Conservation (phyloP, 345 rosid species). For the Ceriops zippeliana region DNA sequence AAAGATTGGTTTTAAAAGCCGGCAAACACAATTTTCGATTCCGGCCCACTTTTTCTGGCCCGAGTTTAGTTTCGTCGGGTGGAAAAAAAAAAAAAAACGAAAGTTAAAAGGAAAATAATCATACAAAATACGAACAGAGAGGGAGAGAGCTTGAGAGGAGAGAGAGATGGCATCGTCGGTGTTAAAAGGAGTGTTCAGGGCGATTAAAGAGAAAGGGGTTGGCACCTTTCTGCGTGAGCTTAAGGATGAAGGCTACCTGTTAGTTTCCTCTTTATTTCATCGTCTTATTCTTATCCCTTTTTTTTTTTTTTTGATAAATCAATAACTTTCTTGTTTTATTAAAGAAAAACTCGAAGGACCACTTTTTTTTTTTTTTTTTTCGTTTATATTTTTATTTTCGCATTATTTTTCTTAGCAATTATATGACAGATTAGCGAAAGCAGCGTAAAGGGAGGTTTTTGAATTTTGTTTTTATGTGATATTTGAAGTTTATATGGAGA, state of each 20-base stretch:
- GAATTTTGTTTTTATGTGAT: background rate
- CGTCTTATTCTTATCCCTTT: constrained; percentile 1
- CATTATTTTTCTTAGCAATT: background rate
- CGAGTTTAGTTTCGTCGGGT: too few species aligned
- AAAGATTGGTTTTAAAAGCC: too few species aligned
- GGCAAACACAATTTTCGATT: too few species aligned
- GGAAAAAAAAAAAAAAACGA: too few species aligned
- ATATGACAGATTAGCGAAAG: background rate
- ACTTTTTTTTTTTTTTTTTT: too few species aligned
- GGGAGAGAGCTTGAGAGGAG: too few species aligned
- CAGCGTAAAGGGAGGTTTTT: background rate
- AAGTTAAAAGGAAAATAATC: too few species aligned
- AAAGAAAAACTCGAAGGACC: too few species aligned
- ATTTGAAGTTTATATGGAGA: background rate
- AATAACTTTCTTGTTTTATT: background rate
- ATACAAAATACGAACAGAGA: background rate
- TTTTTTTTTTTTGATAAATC: too few species aligned
- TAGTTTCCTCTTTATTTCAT: constrained; percentile 16
- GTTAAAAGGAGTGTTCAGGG: constrained; percentile 58
- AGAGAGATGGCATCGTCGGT: constrained; percentile 67
- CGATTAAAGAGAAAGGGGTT: constrained; percentile 72
- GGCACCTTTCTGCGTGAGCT: too few species aligned
- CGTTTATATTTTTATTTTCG: background rate
- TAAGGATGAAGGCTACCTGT: too few species aligned
- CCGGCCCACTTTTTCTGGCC: too few species aligned